phyloP scores from a whole-genome alignment of 495 filamentous ascomycete genomes.

The Daldinia concentrica region DNA sequence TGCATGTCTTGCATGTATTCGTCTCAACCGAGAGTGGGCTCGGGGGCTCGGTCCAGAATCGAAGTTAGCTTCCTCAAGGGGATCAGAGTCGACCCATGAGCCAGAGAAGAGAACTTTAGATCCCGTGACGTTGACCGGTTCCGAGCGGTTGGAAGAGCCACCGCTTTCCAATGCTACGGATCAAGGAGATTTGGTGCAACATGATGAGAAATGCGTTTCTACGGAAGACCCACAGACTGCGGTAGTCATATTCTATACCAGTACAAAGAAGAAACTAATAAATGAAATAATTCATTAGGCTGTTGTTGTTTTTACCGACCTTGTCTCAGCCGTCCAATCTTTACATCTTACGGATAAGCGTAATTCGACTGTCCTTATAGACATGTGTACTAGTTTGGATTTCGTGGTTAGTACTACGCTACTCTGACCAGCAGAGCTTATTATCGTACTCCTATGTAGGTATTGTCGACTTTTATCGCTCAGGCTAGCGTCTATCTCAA shows the following conservation, averaged over 20 bases:
- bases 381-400: neutral
- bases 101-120: neutral
- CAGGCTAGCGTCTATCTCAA: neutral
- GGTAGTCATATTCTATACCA: neutral
- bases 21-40: constrained; percentile 4
- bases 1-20: constrained; percentile 21
- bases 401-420: neutral
- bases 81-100: constrained; percentile 7
- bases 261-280: neutral
- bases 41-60: neutral
- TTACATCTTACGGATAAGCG: neutral
- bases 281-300: neutral
- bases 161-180: neutral
- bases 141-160: neutral
- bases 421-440: neutral
- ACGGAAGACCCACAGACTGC: neutral
- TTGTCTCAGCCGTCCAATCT: neutral
- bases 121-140: neutral
- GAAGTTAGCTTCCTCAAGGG: constrained; percentile 1
- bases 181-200: neutral
- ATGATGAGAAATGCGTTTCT: neutral
- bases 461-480: neutral
- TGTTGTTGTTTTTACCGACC: neutral
- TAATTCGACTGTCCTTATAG: neutral
- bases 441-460: neutral